Evolutionary conservation across 108 stramenopile genomes (phyloP), one percentile per base, ranked within the genome.

Genomic region (Epipyxis sp.): DNA sequence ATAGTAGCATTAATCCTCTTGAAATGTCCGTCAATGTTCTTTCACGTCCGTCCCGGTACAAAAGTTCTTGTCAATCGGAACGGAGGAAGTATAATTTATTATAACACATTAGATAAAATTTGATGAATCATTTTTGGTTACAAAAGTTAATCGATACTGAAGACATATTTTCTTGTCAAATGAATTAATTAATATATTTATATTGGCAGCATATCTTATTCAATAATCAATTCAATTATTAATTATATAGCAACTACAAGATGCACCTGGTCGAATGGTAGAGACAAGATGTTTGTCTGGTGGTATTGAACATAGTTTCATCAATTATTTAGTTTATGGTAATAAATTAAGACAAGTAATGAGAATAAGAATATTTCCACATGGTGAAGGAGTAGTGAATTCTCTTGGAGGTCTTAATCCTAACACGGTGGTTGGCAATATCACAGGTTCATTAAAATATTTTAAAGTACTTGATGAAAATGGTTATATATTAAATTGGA

Each of bases 301-400:
- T 37, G 61, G 61, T 37, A 65, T 65, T 6, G 61, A 65, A 10
- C 61, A 65, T 37, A 25, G 13, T 6, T 65, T 65, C 25, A 29
- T 65, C 3, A 3, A 65, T 37, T 65, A 32, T 16, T 37, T 65
- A 29, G 61, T 65, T 10, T 65, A 65, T 37, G 61, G 61, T 13
- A 16, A 37, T 6, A 65, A 25, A 32, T 37, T 65, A 65, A 29
- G 10, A 37, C 61, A 16, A 10, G 20, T 35, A 6, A 6, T 65
- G 25, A 16, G 61, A 13, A 32, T 65, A 6, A 29, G 25, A 29
- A 32, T 65, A 10, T 3, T 65, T 6, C 6, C 25, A 13, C 61
- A 65, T 6, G 61, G 61, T 37, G 61, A 65, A 37, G 61, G 61
- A 29, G 61, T 32, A 3, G 35, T 65, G 3, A 65, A 65, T 37